Base-by-base conservation (phyloP, 257 asterid genomes). In the Solanum bukasovii region DNA sequence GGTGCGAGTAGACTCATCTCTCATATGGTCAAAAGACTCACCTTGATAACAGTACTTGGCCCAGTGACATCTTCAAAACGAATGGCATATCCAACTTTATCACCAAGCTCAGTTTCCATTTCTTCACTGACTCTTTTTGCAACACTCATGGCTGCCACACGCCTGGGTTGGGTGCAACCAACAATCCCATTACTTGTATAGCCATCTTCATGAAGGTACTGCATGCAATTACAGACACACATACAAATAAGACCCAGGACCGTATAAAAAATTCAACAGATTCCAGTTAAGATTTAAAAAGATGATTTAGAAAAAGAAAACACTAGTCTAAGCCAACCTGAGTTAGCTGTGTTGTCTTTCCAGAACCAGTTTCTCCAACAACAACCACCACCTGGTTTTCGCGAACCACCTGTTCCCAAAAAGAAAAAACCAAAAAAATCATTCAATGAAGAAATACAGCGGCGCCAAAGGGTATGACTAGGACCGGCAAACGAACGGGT, bases 141-240 rank as follows among this genome's bases (percentile, higher is more conserved):
- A 84, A 97, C 99, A 74, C 99, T 97, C 99, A 97, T 97, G 88
- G 99, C 99, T 13, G 99, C 99, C 56, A 97, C 99, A 92, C 99
- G 99, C 91, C 99, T 95, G 49, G 99, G 99, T 89, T 97, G 99
- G 46, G 99, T 97, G 93, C 99, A 97, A 84, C 98, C 99, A 89
- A 96, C 95, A 34, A 94, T 89, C 77, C 98, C 96, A 77, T 89
- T 91, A 77, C 49, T 87, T 81, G 99, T 96, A 88, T 96, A 97
- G 63, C 92, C 98, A 92, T 95, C 99, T 89, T 97, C 99, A 88
- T 96, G 94, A 73, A 97, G 94, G 92, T 96, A 97, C 99, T 97
- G 97, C 68, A 86, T 89, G 90, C n/a, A 88, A 61, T 70, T n/a
- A 61, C 49, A 87, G 13, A 70, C 87, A 63, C 88, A 79, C 52